Conservation (phyloP, 768 basidiomycete genomes). For the Suillus placidus region DNA sequence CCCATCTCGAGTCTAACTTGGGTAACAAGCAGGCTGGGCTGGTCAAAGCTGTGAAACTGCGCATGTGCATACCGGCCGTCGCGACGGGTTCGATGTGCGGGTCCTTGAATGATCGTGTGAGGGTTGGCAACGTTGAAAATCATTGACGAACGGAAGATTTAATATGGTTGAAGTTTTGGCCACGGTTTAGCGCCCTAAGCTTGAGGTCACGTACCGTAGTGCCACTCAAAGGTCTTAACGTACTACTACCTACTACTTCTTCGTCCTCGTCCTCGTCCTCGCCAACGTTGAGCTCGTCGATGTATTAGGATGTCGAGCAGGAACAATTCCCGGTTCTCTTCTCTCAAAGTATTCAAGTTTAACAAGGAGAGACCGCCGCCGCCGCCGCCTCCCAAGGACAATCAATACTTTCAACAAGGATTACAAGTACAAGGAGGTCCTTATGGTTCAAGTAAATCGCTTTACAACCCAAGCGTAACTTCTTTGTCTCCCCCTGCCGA, state of each 20-base stretch:
- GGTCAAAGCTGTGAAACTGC: neutral
- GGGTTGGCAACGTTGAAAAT: neutral
- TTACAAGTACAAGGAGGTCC: neutral
- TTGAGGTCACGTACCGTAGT: neutral
- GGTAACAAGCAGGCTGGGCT: neutral
- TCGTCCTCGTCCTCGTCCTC: too few species aligned
- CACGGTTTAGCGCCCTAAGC: neutral
- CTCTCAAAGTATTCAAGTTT: conserved; percentile 47
- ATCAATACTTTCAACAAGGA: conserved; percentile 40
- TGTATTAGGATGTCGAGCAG: conserved; percentile 12
- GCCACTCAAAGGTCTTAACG: conserved; percentile 3
- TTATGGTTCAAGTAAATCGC: conserved; percentile 30
- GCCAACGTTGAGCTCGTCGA: neutral
- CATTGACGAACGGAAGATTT: neutral
- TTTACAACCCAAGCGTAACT: conserved; percentile 46
- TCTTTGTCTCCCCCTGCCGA: conserved; percentile 43
- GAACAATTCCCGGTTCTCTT: conserved; percentile 43
- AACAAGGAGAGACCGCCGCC: conserved; percentile 46
- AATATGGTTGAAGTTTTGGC: too few species aligned
- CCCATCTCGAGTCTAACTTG: too few species aligned
- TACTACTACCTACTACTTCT: neutral
- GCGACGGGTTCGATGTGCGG: neutral
- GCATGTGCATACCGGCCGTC: neutral
- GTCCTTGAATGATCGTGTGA: neutral
- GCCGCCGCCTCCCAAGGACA: conserved; percentile 68